Conservation (phyloP, 306 rosid species). For the Casuarina glauca region DNA sequence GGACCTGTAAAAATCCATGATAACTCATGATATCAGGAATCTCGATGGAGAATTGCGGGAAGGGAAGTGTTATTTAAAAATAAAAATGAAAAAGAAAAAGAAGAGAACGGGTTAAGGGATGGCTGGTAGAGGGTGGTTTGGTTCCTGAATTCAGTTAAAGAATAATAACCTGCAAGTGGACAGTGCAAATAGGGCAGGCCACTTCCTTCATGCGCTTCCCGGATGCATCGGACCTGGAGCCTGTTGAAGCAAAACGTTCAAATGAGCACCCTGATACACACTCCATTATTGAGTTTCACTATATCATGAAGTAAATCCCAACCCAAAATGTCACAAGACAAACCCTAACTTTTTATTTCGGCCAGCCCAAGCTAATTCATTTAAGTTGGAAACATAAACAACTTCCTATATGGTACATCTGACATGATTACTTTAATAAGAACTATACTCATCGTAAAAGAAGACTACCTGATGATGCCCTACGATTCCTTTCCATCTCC, state of each 20-base stretch:
- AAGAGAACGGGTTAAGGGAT: not conserved
- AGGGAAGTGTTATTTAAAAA: too few relatives aligned
- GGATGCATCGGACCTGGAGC: conserved; percentile 74
- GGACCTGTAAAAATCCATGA: conserved; percentile 61
- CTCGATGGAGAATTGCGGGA: not conserved
- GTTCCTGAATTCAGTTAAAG: not conserved
- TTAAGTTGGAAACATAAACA: not conserved
- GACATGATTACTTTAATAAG: too few relatives aligned
- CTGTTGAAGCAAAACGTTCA: conserved; percentile 39
- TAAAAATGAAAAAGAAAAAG: not conserved
- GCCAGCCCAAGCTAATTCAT: not conserved
- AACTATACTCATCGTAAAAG: not conserved
- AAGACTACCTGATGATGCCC: conserved; percentile 50
- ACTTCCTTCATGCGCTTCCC: conserved; percentile 92
- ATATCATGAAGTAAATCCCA: not conserved
- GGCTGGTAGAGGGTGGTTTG: not conserved
- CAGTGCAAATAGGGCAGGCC: conserved; percentile 96
- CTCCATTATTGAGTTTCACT: conserved; percentile 5
- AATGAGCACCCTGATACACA: conserved; percentile 8
- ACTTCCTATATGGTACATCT: too few relatives aligned
- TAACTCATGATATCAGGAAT: not conserved
- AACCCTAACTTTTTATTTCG: not conserved
- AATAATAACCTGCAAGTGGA: conserved; percentile 79
- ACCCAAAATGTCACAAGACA: not conserved
- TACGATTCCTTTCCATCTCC: conserved; percentile 62